These are phyloP conservation scores for Albophoma yamanashiensis DNA, from an alignment of 2,329 filamentous ascomycete species.

Conservation along the genomic window DNA sequence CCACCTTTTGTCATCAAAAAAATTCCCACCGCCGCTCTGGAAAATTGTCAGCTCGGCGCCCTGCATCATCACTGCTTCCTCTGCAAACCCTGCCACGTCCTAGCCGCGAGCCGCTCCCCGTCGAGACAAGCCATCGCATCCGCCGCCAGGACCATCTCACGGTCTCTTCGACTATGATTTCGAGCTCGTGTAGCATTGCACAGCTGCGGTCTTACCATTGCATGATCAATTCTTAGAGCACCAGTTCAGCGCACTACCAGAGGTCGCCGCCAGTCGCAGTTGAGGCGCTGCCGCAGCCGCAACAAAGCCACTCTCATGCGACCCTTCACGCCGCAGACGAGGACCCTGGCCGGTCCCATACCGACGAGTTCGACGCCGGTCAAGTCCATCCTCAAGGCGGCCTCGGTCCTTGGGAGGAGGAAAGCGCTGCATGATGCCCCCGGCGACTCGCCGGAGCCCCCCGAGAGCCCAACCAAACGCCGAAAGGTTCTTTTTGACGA, in stretches of 20 bases:
- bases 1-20: slow-evolving; percentile 17
- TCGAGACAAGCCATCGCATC: neutral
- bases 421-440: slow-evolving; percentile 32
- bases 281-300: neutral
- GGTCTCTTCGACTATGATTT: neutral
- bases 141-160: neutral
- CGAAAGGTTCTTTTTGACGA: slow-evolving; percentile 50
- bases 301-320: slow-evolving; percentile 11
- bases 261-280: neutral
- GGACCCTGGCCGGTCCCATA: slow-evolving; percentile 20
- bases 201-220: neutral
- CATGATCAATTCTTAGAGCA: neutral
- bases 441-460: slow-evolving; percentile 25
- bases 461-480: slow-evolving; percentile 38
- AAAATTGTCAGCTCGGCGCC: slow-evolving; percentile 11
- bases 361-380: slow-evolving; percentile 29
- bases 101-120: neutral
- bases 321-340: slow-evolving; percentile 23
- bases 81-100: neutral
- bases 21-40: slow-evolving; percentile 7
- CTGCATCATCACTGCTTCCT: slow-evolving; percentile 3
- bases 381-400: slow-evolving; percentile 42
- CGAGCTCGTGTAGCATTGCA: neutral
- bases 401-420: slow-evolving; percentile 32
- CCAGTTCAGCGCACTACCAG: neutral